phyloP scores from a whole-genome alignment of 495 filamentous ascomycete genomes.

The Wilcoxina mikolae region DNA sequence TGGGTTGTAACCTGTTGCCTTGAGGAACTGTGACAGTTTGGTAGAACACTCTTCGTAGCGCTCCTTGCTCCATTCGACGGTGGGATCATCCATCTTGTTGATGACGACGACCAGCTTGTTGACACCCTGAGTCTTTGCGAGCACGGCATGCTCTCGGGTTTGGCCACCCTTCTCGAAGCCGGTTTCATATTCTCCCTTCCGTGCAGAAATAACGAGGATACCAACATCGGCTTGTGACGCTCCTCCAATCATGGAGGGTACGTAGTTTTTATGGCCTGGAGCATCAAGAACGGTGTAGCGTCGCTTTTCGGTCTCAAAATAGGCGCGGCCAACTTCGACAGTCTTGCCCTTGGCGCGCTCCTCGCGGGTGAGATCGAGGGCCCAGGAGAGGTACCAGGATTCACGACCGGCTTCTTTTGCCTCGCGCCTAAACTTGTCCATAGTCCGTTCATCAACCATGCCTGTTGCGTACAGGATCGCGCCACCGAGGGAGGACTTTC shows the following conservation, averaged over 20 bases:
- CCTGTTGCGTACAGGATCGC: conserved; percentile 82
- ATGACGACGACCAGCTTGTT: conserved; percentile 85
- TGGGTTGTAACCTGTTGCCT: conserved; percentile 77
- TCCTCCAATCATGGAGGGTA: conserved; percentile 92
- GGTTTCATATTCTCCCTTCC: conserved; percentile 98
- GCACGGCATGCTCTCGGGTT: conserved; percentile 89
- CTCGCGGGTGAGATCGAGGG: conserved; percentile 88
- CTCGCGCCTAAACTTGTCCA: conserved; percentile 95
- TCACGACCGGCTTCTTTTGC: conserved; percentile 92
- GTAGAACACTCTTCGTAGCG: conserved; percentile 83
- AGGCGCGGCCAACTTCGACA: conserved; percentile 89
- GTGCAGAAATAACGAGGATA: conserved; percentile 86
- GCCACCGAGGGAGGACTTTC: conserved; percentile 90
- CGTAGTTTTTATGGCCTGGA: conserved; percentile 90
- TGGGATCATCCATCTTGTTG: conserved; percentile 98
- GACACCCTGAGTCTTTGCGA: conserved; percentile 96
- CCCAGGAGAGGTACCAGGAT: conserved; percentile 98
- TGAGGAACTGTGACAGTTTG: conserved; percentile 77
- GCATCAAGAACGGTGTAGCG: conserved; percentile 90
- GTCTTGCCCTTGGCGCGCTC: conserved; percentile 96
- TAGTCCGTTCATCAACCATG: conserved; percentile 96
- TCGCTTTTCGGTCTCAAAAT: conserved; percentile 84
- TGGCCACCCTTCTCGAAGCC: conserved; percentile 99
- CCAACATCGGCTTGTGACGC: conserved; percentile 94
- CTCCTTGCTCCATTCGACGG: conserved; percentile 85